Conservation (phyloP, 148 eudicot species). For the Silene conica region DNA sequence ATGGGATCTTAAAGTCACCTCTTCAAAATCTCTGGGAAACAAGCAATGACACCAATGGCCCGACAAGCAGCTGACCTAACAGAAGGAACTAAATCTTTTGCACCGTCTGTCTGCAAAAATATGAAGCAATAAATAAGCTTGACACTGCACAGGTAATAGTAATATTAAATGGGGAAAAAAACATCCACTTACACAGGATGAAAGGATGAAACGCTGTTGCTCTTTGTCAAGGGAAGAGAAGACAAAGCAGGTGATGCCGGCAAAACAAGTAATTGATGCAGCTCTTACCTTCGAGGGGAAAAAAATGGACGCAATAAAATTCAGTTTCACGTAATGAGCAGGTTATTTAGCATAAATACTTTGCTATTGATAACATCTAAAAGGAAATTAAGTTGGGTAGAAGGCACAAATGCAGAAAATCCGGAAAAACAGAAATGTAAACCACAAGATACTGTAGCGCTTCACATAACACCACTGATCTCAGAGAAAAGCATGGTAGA, state of each 20-base stretch:
- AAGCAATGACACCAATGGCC: slow-evolving; percentile 87
- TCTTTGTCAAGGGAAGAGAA: slow-evolving; percentile 61
- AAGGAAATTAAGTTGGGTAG: background rate
- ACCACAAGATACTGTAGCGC: background rate
- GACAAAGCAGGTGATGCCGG: slow-evolving; percentile 81
- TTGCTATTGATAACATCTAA: background rate
- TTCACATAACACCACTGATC: background rate
- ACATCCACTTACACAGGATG: slow-evolving; percentile 64
- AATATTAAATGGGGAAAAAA: background rate
- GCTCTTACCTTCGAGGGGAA: slow-evolving; percentile 66
- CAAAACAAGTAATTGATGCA: slow-evolving; percentile 90
- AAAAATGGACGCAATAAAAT: background rate
- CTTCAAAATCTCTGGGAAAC: slow-evolving; percentile 64
- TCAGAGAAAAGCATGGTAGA: background rate
- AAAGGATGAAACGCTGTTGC: slow-evolving; percentile 57
- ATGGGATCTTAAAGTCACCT: slow-evolving; percentile 37
- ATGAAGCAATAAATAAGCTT: background rate
- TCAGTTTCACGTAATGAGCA: background rate
- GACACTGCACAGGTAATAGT: background rate
- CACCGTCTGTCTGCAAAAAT: slow-evolving; percentile 56
- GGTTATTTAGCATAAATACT: slow-evolving; percentile 3
- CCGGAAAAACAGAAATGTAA: background rate
- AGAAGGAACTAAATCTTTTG: slow-evolving; percentile 73
- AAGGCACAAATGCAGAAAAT: slow-evolving; percentile 1
- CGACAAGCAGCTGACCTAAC: slow-evolving; percentile 97